Evolutionary conservation across 139 green algal genomes (phyloP).

Genomic region (Zygnema cylindricum): DNA sequence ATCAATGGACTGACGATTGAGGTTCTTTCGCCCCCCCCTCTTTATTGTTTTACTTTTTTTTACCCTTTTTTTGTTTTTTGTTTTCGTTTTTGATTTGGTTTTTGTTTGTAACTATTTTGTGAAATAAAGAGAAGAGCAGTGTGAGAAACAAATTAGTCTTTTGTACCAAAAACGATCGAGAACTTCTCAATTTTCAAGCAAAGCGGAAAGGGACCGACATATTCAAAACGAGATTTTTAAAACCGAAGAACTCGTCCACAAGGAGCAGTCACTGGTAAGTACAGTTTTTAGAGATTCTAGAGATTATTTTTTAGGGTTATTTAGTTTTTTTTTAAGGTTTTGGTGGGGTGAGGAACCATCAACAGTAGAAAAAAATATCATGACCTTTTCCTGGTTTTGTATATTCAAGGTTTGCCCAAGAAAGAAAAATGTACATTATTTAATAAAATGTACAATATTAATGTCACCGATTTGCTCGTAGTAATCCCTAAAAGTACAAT

Average conservation of each 20-base stretch:
- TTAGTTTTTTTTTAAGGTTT: too few species aligned
- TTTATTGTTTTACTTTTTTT: too few species aligned
- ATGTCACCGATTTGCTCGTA: too few species aligned
- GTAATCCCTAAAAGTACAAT: too few species aligned
- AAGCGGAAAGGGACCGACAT: constrained; percentile 77
- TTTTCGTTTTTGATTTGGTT: too few species aligned
- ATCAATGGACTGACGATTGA: too few species aligned
- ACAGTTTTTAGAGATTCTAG: not conserved
- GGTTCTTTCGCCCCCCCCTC: too few species aligned
- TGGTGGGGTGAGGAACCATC: too few species aligned
- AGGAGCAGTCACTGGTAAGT: constrained; percentile 49
- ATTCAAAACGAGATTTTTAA: constrained; percentile 62
- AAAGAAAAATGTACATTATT: too few species aligned
- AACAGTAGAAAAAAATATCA: too few species aligned
- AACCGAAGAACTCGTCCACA: constrained; percentile 27
- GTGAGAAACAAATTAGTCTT: constrained; percentile 50
- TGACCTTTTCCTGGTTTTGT: not conserved
- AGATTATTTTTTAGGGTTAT: not conserved
- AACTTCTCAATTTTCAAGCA: constrained; percentile 69
- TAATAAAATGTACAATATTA: too few species aligned
- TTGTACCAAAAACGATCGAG: constrained; percentile 83
- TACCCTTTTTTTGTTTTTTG: too few species aligned
- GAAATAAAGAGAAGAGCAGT: not conserved
- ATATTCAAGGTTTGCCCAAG: not conserved
- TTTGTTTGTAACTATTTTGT: constrained; percentile 8